A percentile compares a stretch with the other conserved stretches of the same genome.
phyloP scores from a whole-genome alignment of 2,329 filamentous ascomycete genomes.

The Phyllosticta ampelicida region DNA sequence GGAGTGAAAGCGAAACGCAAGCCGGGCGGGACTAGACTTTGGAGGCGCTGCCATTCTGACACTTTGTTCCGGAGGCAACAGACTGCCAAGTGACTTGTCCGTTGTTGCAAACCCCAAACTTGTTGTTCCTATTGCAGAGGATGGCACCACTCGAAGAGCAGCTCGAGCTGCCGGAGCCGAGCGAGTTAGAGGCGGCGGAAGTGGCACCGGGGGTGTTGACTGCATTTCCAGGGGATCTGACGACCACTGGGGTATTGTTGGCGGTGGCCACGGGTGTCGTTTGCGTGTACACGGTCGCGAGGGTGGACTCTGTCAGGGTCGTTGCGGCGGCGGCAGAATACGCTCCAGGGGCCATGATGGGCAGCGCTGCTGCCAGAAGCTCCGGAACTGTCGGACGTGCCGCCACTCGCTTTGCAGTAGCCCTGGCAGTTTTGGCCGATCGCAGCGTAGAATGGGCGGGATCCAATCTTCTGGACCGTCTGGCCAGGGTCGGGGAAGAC shows the following conservation, averaged over 20 bases:
- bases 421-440: slow-evolving; percentile 1
- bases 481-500: slow-evolving; percentile 52
- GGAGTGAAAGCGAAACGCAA: neutral
- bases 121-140: slow-evolving; percentile 12
- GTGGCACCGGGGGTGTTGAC: neutral
- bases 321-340: neutral
- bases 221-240: neutral
- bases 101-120: slow-evolving; percentile 14
- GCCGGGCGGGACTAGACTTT: slow-evolving; percentile 4
- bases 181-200: neutral
- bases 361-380: neutral
- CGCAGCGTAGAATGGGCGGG: neutral
- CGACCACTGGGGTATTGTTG: neutral
- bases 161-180: neutral
- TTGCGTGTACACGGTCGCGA: neutral
- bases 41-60: slow-evolving; percentile 22
- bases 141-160: slow-evolving; percentile 9
- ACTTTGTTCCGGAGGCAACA: slow-evolving; percentile 26
- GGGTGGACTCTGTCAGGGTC: neutral
- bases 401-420: neutral
- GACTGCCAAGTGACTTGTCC: slow-evolving; percentile 12
- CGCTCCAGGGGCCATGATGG: neutral
- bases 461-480: slow-evolving; percentile 31
- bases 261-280: neutral
- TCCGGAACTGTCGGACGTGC: neutral